Evolutionary conservation across 371 early-diverging fungal species (phyloP).

Genomic region (Amoeboaphelidium protococcarum): DNA sequence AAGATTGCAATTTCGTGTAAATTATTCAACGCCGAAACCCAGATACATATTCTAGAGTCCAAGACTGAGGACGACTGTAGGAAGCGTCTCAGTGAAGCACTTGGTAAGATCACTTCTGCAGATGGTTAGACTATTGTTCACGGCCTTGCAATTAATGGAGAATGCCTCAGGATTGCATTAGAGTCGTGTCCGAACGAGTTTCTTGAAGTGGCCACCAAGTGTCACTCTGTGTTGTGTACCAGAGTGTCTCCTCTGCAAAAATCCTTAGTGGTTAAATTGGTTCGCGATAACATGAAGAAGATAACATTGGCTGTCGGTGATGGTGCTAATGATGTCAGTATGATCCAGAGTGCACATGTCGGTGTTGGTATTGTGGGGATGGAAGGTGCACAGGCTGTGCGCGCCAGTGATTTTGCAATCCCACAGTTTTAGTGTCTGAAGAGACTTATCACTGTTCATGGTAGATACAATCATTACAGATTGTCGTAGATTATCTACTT

Average conservation of each 20-base stretch:
- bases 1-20: slow-evolving; percentile 12
- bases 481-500: slow-evolving; percentile 13
- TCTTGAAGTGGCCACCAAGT: background rate
- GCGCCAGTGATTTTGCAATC: slow-evolving; percentile 31
- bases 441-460: slow-evolving; percentile 19
- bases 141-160: slow-evolving; percentile 1
- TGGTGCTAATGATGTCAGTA: slow-evolving; percentile 41
- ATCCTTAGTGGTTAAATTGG: slow-evolving; percentile 8
- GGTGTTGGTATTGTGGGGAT: slow-evolving; percentile 40
- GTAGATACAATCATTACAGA: slow-evolving; percentile 16
- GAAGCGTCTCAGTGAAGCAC: background rate
- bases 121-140: background rate
- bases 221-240: slow-evolving; percentile 4
- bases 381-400: slow-evolving; percentile 37
- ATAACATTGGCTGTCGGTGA: slow-evolving; percentile 29
- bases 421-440: slow-evolving; percentile 22
- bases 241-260: slow-evolving; percentile 16
- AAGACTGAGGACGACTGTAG: background rate
- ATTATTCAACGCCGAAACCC: background rate
- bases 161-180: background rate
- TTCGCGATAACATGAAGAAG: slow-evolving; percentile 4
- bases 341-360: slow-evolving; percentile 23
- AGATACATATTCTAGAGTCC: background rate
- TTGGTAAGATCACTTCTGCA: no score
- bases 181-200: background rate